phyloP scores from a whole-genome alignment of 495 filamentous ascomycete species.

The Clavariopsis aquatica region DNA sequence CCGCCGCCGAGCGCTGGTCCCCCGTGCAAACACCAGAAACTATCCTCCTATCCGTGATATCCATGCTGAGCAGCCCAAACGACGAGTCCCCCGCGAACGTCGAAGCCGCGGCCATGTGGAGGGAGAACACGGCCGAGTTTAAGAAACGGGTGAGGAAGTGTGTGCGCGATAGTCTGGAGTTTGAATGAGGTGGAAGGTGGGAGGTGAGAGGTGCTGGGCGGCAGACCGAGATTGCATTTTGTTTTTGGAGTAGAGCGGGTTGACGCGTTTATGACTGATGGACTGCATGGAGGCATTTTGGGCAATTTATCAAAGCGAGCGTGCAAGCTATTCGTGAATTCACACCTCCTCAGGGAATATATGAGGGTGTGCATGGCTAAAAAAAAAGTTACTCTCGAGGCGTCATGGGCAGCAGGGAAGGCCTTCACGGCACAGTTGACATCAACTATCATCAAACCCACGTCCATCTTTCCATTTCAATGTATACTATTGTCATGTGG shows the following conservation, averaged over 20 bases:
- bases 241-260: not conserved
- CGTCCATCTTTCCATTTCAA: too few relatives aligned
- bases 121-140: constrained; percentile 81
- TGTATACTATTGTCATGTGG: too few relatives aligned
- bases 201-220: not conserved
- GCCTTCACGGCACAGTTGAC: too few relatives aligned
- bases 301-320: not conserved
- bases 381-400: too few relatives aligned
- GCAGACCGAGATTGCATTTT: not conserved
- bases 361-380: too few relatives aligned
- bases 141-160: constrained; percentile 72
- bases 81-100: constrained; percentile 95
- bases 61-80: constrained; percentile 89
- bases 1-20: constrained; percentile 87
- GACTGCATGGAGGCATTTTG: constrained; percentile 1
- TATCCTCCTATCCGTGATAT: constrained; percentile 89
- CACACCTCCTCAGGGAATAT: not conserved
- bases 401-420: too few relatives aligned
- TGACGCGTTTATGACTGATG: not conserved
- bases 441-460: too few relatives aligned
- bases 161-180: constrained; percentile 77
- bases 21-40: constrained; percentile 98
- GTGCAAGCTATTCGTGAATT: not conserved
- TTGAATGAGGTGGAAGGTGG: constrained; percentile 2
- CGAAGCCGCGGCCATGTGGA: constrained; percentile 84